Conservation (phyloP, 768 basidiomycete genomes). For the Pulveroboletus sp. region DNA sequence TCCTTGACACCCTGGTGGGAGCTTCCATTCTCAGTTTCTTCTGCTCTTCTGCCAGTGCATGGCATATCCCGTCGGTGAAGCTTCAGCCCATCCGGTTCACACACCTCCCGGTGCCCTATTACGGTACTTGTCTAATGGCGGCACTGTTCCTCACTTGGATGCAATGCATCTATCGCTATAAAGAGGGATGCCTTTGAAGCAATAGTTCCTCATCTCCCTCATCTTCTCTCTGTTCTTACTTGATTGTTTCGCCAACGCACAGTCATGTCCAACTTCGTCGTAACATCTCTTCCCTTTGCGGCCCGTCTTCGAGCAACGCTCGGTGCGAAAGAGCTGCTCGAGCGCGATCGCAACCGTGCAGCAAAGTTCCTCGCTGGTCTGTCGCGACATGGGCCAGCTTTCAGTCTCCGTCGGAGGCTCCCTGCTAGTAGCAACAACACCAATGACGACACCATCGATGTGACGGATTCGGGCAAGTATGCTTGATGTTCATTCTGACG, state of each 20-base stretch:
- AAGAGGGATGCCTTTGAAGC: conserved; percentile 5
- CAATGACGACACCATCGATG: conserved; percentile 44
- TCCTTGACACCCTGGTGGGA: too few species aligned
- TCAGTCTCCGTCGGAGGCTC: conserved; percentile 23
- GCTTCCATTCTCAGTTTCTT: too few species aligned
- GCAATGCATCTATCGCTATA: conserved; percentile 13
- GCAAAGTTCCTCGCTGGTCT: conserved; percentile 52
- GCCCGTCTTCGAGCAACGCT: conserved; percentile 37
- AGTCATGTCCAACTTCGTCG: conserved; percentile 37
- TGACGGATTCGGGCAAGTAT: conserved; percentile 51
- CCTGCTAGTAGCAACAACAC: not conserved
- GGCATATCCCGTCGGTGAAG: too few species aligned
- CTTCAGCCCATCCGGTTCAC: not conserved
- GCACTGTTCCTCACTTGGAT: not conserved
- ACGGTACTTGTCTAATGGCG: not conserved
- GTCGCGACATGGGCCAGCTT: conserved; percentile 51
- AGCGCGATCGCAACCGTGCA: conserved; percentile 53
- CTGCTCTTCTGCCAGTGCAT: too few species aligned
- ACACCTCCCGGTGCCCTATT: not conserved
- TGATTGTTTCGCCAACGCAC: not conserved
- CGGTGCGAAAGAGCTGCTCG: conserved; percentile 49
- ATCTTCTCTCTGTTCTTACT: not conserved
- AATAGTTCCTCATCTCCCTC: not conserved
- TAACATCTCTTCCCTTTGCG: conserved; percentile 44
- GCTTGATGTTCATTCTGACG: not conserved